These are phyloP conservation scores for Scheffersomyces segobiensis DNA, from an alignment of 1,139 yeast species.

Conservation along the genomic window DNA sequence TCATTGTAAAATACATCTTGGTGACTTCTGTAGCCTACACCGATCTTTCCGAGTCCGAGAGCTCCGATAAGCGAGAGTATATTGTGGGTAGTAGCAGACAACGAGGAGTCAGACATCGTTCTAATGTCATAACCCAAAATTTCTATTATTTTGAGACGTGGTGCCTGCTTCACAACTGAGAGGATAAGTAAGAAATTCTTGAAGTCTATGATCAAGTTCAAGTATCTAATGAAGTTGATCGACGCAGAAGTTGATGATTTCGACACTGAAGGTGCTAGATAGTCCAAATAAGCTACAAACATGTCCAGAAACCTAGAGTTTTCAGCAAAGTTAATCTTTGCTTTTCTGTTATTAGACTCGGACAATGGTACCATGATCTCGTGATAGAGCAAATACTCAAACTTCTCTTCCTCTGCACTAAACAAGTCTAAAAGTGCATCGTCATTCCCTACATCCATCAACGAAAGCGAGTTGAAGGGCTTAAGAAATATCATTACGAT, in stretches of 20 bases:
- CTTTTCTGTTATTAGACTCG: constrained; percentile 5
- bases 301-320: neutral
- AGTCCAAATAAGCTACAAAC: neutral
- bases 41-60: constrained; percentile 28
- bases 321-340: neutral
- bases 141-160: constrained; percentile 21
- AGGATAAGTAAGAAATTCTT: constrained; percentile 31
- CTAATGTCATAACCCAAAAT: constrained; percentile 25
- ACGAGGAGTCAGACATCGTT: constrained; percentile 6
- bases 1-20: constrained; percentile 24
- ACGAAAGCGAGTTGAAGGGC: constrained; percentile 30
- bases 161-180: constrained; percentile 23
- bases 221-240: constrained; percentile 13
- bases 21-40: constrained; percentile 26
- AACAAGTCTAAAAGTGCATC: constrained; percentile 21
- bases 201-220: constrained; percentile 26
- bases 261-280: neutral
- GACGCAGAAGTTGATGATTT: neutral
- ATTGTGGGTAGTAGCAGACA: constrained; percentile 14
- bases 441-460: constrained; percentile 17
- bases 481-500: constrained; percentile 26
- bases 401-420: constrained; percentile 14
- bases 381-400: constrained; percentile 18
- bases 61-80: constrained; percentile 24
- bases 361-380: constrained; percentile 16